Percentiles rank a stretch among this genome's conserved stretches.
Conservation (phyloP, 371 early-diverging fungal species). For the Furculomyces boomerangus region DNA sequence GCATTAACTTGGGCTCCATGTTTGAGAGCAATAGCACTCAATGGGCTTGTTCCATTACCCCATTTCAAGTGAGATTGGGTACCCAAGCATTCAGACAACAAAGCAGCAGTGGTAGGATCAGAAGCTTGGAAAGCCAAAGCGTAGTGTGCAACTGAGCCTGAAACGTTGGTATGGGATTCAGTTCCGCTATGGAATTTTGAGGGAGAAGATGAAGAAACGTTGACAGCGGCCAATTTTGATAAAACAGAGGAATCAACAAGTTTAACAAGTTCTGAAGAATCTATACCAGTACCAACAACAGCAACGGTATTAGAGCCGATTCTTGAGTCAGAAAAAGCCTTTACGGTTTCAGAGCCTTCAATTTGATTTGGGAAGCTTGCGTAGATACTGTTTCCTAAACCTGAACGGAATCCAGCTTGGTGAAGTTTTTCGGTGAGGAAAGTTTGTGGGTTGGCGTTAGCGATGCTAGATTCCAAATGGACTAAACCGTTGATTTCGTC, state of each 20-base stretch:
- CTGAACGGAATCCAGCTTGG: conserved; percentile 78
- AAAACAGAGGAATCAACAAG: conserved; percentile 19
- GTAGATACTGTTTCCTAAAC: conserved; percentile 88
- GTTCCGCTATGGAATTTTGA: conserved; percentile 65
- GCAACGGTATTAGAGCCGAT: conserved; percentile 57
- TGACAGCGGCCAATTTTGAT: conserved; percentile 11
- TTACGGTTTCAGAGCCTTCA: conserved; percentile 37
- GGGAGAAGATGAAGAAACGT: conserved; percentile 23
- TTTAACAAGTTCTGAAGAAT: conserved; percentile 39
- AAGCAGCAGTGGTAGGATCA: conserved; percentile 52
- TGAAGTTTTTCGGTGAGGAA: conserved; percentile 66
- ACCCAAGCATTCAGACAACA: conserved; percentile 66
- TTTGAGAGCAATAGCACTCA: conserved; percentile 45
- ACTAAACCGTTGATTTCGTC: conserved; percentile 47
- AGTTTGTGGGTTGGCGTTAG: conserved; percentile 44
- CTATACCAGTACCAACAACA: conserved; percentile 72
- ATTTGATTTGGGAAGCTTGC: conserved; percentile 42
- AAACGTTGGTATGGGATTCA: conserved; percentile 54
- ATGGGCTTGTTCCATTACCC: conserved; percentile 40
- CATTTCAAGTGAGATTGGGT: conserved; percentile 62
- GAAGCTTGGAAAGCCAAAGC: conserved; percentile 58
- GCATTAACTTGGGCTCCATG: conserved; percentile 40
- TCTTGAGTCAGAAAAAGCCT: conserved; percentile 47
- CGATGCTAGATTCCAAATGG: conserved; percentile 43
- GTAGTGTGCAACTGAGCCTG: conserved; percentile 33